phyloP scores from a whole-genome alignment of 78 protist genomes.

The Pigoraptor vietnamica region DNA sequence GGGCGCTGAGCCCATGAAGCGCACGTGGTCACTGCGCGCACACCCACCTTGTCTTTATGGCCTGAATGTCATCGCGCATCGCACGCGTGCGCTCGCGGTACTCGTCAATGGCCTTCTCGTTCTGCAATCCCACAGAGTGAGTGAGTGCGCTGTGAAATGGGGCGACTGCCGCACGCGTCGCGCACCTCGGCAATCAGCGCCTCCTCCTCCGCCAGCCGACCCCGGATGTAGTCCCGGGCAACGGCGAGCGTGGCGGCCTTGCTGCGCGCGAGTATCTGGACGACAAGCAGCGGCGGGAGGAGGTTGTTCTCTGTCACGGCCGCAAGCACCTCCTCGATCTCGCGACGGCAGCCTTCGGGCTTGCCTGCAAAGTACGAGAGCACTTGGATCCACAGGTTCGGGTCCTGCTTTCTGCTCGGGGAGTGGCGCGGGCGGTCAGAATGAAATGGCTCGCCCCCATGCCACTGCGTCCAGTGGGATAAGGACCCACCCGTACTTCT shows the following conservation, averaged over 20 bases:
- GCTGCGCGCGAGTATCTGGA: constrained; percentile 65
- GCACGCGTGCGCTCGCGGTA: constrained; percentile 57
- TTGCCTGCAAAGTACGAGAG: constrained; percentile 63
- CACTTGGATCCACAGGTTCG: constrained; percentile 84
- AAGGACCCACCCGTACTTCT: constrained; percentile 35
- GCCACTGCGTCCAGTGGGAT: too few species aligned
- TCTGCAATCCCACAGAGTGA: too few species aligned
- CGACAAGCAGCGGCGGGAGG: constrained; percentile 87
- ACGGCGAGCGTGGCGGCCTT: constrained; percentile 37
- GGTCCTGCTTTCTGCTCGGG: constrained; percentile 45
- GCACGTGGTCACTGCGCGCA: too few species aligned
- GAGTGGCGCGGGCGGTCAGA: too few species aligned
- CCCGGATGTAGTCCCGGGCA: constrained; percentile 59
- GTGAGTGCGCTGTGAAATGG: too few species aligned
- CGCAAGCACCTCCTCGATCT: constrained; percentile 17
- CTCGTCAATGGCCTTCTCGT: neutral
- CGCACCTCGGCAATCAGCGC: constrained; percentile 46
- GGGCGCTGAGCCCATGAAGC: neutral
- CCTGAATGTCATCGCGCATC: constrained; percentile 66
- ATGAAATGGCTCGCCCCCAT: too few species aligned
- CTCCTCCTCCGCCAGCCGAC: constrained; percentile 49
- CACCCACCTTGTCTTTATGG: too few species aligned
- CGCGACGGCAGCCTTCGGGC: constrained; percentile 4
- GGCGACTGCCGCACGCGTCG: too few species aligned
- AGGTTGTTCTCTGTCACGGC: constrained; percentile 60